Base-by-base conservation (phyloP, 768 basidiomycete species). In the Leccinum fibrillosum region DNA sequence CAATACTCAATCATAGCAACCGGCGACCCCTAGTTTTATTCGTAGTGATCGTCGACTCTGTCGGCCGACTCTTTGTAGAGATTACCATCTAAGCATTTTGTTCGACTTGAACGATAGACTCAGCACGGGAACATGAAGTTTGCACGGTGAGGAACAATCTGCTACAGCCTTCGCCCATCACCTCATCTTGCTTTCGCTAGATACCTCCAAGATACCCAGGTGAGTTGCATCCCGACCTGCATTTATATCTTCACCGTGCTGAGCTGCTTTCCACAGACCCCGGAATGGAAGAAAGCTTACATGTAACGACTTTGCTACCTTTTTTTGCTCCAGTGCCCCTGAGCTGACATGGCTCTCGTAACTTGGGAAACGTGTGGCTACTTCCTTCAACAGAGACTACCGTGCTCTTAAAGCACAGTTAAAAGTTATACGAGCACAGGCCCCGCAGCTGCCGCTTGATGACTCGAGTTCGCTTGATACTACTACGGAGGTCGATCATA, bases 391-490 rank as follows among this genome's bases (percentile, higher is more conserved):
- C 61, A 91, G 89, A 65, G 83, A 91, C 69, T 91, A 91, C 66
- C 82, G 84, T 3, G 82, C 82, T 12, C 80, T 92, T 19, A 91
- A 92, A 72, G 89, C 87, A 64, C 77, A 78, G 21, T 86, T 91
- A 11, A 76, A 78, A 10, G 78, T 80, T 3, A 83, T 90, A 57
- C 78, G 80, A 23, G 74, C 70, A 55, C 58, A 63, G 28, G 37
- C 47, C 8, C 55, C 32, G 2, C 71, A 73, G 8, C 74, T 75
- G 50, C 42, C 19, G 19, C 42, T 66, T 21, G 55, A 56, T 13
- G 10, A 37, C 19, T 51, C 54, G 21, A 53, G 28, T 52, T 56
- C 35, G 7, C 23, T 56, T 42, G 56, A 49, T 9, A 17, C 54
- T 9, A 17, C 54, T 28, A 25, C 60, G 1, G 53, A 64, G 30